Evolutionary conservation across 192 early-diverging fungal species (phyloP).

Genomic region (Paraglomus brasilianum): DNA sequence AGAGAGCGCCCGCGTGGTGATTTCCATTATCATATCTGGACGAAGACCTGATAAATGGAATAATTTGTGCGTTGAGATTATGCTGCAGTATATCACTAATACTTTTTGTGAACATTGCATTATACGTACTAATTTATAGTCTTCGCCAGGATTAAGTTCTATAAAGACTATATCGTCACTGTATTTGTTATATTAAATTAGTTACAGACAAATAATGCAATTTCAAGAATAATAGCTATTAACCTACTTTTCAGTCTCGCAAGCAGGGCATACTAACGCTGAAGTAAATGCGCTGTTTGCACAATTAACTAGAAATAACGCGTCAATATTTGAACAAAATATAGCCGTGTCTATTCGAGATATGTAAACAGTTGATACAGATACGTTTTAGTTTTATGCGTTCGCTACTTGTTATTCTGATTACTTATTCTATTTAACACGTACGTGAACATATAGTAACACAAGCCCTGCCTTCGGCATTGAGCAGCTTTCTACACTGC

Average conservation of each 20-base stretch:
- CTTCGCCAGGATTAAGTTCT: conserved; percentile 58
- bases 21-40: conserved; percentile 62
- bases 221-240: background rate
- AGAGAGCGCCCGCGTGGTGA: conserved; percentile 59
- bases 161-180: conserved; percentile 59
- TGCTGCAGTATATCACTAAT: background rate
- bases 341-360: background rate
- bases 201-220: background rate
- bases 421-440: conserved; percentile 12
- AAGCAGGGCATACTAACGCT: conserved; percentile 61
- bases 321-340: background rate
- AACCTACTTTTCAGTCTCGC: conserved; percentile 54
- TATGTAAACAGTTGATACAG: background rate
- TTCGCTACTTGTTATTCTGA: background rate
- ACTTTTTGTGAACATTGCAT: background rate
- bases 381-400: background rate
- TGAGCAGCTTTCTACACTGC: conserved; percentile 27
- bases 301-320: conserved; percentile 39
- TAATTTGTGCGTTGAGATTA: background rate
- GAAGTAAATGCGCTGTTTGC: conserved; percentile 50
- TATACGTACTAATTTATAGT: conserved; percentile 57
- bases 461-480: conserved; percentile 42
- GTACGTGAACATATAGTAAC: conserved; percentile 72
- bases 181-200: conserved; percentile 1
- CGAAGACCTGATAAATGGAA: conserved; percentile 57